These are phyloP conservation scores for Curvularia verruculosa DNA, from an alignment of 2,329 filamentous ascomycete species.

Conservation along the genomic window DNA sequence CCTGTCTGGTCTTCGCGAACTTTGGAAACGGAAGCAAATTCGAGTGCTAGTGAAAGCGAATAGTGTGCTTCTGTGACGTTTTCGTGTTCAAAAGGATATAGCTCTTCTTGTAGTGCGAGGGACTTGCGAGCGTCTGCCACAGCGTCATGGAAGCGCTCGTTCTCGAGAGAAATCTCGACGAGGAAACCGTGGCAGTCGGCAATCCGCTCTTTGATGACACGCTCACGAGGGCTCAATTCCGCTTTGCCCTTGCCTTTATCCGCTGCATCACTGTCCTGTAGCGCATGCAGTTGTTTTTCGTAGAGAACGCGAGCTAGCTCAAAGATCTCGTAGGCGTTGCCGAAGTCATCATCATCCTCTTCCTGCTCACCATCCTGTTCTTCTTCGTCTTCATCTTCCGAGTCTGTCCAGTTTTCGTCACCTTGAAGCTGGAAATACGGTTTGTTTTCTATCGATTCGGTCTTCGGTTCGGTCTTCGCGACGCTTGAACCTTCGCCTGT, in stretches of 20 bases:
- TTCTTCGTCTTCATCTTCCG: slow-evolving; percentile 74
- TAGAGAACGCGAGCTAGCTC: slow-evolving; percentile 67
- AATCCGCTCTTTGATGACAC: slow-evolving; percentile 72
- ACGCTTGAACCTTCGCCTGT: slow-evolving; percentile 42
- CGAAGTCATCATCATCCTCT: slow-evolving; percentile 67
- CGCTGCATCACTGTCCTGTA: slow-evolving; percentile 37
- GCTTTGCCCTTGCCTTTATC: slow-evolving; percentile 57
- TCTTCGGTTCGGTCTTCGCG: slow-evolving; percentile 51
- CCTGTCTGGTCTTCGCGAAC: slow-evolving; percentile 59
- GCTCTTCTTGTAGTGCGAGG: slow-evolving; percentile 76
- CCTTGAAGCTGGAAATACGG: slow-evolving; percentile 90
- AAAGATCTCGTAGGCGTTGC: slow-evolving; percentile 67
- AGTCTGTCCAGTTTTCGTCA: slow-evolving; percentile 85
- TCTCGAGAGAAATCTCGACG: slow-evolving; percentile 95
- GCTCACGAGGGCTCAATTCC: slow-evolving; percentile 43
- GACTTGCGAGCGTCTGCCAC: slow-evolving; percentile 81
- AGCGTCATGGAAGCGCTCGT: slow-evolving; percentile 89
- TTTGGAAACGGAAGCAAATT: slow-evolving; percentile 83
- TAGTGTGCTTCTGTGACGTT: slow-evolving; percentile 93
- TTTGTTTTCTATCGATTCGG: slow-evolving; percentile 64
- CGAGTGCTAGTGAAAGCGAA: slow-evolving; percentile 92
- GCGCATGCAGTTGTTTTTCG: slow-evolving; percentile 60
- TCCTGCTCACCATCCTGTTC: slow-evolving; percentile 56
- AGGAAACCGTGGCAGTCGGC: slow-evolving; percentile 94
- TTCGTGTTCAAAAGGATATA: slow-evolving; percentile 81